Evolutionary conservation across 345 rosid species (phyloP), one percentile per base, ranked within the genome.

Genomic region (Combretum micranthum): DNA sequence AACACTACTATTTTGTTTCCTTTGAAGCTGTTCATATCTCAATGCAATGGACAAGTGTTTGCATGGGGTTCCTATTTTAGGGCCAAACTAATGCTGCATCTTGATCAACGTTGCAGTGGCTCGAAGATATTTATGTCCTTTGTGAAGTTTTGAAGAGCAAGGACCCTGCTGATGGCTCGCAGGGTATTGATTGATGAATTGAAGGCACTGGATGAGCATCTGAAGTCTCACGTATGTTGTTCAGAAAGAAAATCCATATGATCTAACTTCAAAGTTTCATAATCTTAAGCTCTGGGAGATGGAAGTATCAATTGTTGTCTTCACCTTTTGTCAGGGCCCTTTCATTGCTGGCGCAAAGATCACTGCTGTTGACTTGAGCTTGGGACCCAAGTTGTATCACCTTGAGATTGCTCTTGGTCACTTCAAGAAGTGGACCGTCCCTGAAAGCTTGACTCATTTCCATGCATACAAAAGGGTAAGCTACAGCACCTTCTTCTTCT

Each of bases 301-400:
- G 32, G 20, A n/a, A 5, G 26, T 18, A 56, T 42, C 19, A 17
- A 10, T 16, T 37, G 16, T 53, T 8, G 14, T 44, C 13, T 4
- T 18, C 26, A 53, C 46, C 18, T 47, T 12, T 10, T 17, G 47
- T 15, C 78, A 78, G 80, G 96, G 95, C 49, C 95, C 93, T 43
- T 84, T 70, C 45, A 69, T 94, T 67, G 96, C 96, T 16, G 96
- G 95, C 25, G 90, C 75, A 59, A 83, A 79, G 75, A 65, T 82
- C 48, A 74, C 83, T 12, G 96, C 95, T 1, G 87, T 51, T 59
- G 97, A 94, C 76, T 68, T 94, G 50, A 78, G 81, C 79, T 78
- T 93, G 80, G 95, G 80, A 60, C 96, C 99, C 3, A 93, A 90
- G 77, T 78, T 93, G 62, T 87, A 82, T 78, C 99, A 93, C 73